Percentiles rank a stretch among this genome's conserved stretches.
phyloP scores from a whole-genome alignment of 176 grass and related monocot species.

The Pharus latifolius region DNA sequence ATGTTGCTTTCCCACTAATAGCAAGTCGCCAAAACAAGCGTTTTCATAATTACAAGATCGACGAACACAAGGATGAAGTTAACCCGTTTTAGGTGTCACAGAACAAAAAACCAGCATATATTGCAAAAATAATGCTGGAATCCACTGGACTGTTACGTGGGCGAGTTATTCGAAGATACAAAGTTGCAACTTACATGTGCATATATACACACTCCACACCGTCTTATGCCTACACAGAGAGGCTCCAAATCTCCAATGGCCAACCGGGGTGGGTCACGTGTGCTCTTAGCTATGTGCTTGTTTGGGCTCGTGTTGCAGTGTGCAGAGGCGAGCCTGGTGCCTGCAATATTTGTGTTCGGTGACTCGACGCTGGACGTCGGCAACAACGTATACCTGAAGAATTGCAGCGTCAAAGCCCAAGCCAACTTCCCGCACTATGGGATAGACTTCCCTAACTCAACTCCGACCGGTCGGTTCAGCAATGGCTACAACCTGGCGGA shows the following conservation, averaged over 20 bases:
- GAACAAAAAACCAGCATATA: too few species aligned
- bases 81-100: too few species aligned
- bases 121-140: too few species aligned
- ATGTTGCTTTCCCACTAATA: too few species aligned
- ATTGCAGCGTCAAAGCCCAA: not conserved
- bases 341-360: constrained; percentile 77
- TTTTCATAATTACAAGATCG: too few species aligned
- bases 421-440: constrained; percentile 53
- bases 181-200: not conserved
- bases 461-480: constrained; percentile 76
- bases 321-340: constrained; percentile 14
- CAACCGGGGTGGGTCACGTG: not conserved
- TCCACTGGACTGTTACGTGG: too few species aligned
- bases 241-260: constrained; percentile 7
- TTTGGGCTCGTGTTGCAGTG: not conserved
- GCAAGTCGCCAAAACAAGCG: too few species aligned
- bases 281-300: constrained; percentile 14
- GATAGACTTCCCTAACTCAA: constrained; percentile 35
- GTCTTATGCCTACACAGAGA: too few species aligned
- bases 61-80: too few species aligned
- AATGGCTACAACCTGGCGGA: constrained; percentile 78
- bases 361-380: constrained; percentile 83
- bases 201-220: not conserved
- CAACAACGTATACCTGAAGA: constrained; percentile 68
- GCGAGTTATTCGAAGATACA: not conserved